Conservation (phyloP, 495 filamentous ascomycete genomes). For the Immersiella caudata region DNA sequence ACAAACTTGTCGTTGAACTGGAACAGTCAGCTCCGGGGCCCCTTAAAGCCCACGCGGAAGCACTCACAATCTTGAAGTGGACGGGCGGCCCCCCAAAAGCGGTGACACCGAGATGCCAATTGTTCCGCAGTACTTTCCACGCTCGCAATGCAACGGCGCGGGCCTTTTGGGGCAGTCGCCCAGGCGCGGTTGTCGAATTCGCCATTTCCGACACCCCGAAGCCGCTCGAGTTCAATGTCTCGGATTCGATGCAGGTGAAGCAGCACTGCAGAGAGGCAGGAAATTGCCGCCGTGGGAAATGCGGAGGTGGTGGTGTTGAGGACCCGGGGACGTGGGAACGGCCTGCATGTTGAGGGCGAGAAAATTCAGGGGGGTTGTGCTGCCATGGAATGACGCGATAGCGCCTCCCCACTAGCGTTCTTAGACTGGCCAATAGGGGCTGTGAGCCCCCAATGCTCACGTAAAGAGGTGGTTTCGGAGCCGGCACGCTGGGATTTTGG, state of each 20-base stretch:
- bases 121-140: conserved; percentile 44
- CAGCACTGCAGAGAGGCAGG: not conserved
- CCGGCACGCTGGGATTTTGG: not conserved
- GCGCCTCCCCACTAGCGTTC: not conserved
- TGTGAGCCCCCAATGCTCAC: not conserved
- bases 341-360: not conserved
- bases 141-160: conserved; percentile 22
- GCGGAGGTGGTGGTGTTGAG: not conserved
- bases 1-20: conserved; percentile 69
- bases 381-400: not conserved
- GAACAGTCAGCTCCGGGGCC: not conserved
- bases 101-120: conserved; percentile 72
- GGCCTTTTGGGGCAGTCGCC: not conserved
- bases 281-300: not conserved
- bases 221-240: not conserved
- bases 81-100: conserved; percentile 73
- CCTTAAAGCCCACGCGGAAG: not conserved
- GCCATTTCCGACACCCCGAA: not conserved
- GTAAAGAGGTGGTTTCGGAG: not conserved
- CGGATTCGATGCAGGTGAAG: not conserved
- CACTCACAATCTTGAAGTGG: conserved; percentile 65
- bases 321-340: not conserved
- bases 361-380: not conserved
- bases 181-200: not conserved
- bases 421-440: not conserved